These are phyloP conservation scores for Neurospora sublineolata DNA, from an alignment of 495 filamentous ascomycete genomes.

Conservation along the genomic window DNA sequence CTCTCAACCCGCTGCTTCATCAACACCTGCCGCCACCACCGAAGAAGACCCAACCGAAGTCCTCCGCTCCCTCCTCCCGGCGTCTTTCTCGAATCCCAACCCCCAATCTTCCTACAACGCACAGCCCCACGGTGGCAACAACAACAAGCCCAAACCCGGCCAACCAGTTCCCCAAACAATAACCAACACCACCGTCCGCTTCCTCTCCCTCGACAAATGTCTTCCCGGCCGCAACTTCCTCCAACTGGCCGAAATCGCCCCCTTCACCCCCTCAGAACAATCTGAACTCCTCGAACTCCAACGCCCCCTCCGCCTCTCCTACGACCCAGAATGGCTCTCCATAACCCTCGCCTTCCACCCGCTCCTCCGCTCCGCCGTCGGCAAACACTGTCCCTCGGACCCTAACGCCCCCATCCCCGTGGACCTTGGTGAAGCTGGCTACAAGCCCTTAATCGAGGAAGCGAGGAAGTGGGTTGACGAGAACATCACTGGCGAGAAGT, in stretches of 20 bases:
- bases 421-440: constrained; percentile 53
- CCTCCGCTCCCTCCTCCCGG: constrained; percentile 55
- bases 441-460: constrained; percentile 48
- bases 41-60: constrained; percentile 37
- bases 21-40: background rate
- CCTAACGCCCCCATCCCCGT: constrained; percentile 31
- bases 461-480: constrained; percentile 67
- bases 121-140: constrained; percentile 5
- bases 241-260: constrained; percentile 53
- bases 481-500: constrained; percentile 48
- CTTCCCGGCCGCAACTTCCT: constrained; percentile 68
- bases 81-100: constrained; percentile 44
- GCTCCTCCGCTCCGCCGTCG: constrained; percentile 42
- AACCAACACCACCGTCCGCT: constrained; percentile 63
- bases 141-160: constrained; percentile 24
- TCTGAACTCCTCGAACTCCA: background rate
- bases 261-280: constrained; percentile 17
- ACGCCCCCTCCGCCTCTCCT: constrained; percentile 43
- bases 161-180: constrained; percentile 42
- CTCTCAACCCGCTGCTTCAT: background rate
- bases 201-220: constrained; percentile 86
- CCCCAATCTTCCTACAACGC: constrained; percentile 2
- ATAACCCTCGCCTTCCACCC: constrained; percentile 72
- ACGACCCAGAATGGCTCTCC: constrained; percentile 91
- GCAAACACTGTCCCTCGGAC: constrained; percentile 16